phyloP scores from a whole-genome alignment of 495 filamentous ascomycete species.

The Aspergillus heteromorphus region DNA sequence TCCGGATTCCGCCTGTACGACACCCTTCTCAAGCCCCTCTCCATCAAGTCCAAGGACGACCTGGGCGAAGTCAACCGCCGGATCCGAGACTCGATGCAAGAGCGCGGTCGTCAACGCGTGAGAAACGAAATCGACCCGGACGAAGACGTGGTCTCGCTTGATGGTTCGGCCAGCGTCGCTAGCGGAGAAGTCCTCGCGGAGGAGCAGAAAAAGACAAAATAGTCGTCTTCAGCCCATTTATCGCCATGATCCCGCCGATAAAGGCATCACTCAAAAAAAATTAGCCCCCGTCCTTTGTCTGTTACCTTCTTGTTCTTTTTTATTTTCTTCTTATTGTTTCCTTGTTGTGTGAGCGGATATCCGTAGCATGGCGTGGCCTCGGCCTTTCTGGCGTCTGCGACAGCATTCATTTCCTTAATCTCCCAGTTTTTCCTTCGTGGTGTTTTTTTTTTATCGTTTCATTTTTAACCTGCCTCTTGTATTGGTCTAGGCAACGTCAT shows the following conservation, averaged over 20 bases:
- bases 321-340: neutral
- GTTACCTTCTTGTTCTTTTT: neutral
- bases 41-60: conserved; percentile 61
- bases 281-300: too few species aligned
- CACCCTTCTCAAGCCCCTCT: conserved; percentile 5
- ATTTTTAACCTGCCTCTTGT: neutral
- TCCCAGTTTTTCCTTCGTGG: neutral
- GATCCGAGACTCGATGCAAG: conserved; percentile 71
- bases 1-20: conserved; percentile 1
- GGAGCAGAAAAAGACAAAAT: conserved; percentile 9
- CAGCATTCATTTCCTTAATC: neutral
- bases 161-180: conserved; percentile 1
- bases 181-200: neutral
- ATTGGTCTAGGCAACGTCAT: neutral
- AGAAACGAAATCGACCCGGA: conserved; percentile 4
- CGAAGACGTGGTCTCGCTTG: conserved; percentile 7
- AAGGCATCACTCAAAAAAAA: neutral
- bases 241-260: neutral
- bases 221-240: neutral
- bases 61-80: conserved; percentile 73
- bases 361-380: neutral
- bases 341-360: neutral
- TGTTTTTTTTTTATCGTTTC: neutral
- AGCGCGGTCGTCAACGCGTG: conserved; percentile 51
- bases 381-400: neutral